Evolutionary conservation across 2,329 filamentous ascomycete species (phyloP), one percentile per base, ranked within the genome.

Genomic region (Zymoseptoria brevis): DNA sequence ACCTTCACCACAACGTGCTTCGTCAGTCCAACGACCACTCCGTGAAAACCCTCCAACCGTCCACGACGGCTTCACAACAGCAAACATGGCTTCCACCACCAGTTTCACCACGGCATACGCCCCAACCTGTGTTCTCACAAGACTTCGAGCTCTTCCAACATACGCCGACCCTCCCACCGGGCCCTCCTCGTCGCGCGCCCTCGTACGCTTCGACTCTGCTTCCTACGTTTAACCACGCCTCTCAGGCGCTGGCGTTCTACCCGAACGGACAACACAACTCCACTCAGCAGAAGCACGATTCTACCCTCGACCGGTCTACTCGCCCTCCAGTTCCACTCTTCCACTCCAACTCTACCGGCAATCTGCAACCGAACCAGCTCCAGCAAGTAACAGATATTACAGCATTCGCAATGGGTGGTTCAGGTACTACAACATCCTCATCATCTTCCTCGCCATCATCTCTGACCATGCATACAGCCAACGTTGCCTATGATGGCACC

Each of bases 111-210:
- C 73, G 74, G 75, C 72, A 76, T 74, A 79, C 77, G 74, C 77
- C 79, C 68, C 71, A 74, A 71, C 73, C 72, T 68, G 73, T 71
- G 69, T 78, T 76, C 74, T 74, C 71, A 58, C 73, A 87, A 80
- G 88, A 91, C 85, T 91, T 91, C 75, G 86, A 89, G 77, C 84
- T 91, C 81, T 89, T 86, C 85, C 76, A 81, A 69, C 76, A 80
- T 70, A 74, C 74, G 65, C 68, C 61, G 54, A 63, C 62, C 66
- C 70, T 62, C 63, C 68, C 74, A 64, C 75, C 66, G 72, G 72
- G 69, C 72, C 72, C 71, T 57, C 73, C 71, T 63, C 76, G 71
- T 68, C 75, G 76, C 74, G 80, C 78, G 77, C 76, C 75, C 73
- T 79, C 78, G 71, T 77, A 75, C 77, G 77, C 73, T 79, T 76